phyloP scores from a whole-genome alignment of 2,329 filamentous ascomycete genomes.

The Orbilia quercus region DNA sequence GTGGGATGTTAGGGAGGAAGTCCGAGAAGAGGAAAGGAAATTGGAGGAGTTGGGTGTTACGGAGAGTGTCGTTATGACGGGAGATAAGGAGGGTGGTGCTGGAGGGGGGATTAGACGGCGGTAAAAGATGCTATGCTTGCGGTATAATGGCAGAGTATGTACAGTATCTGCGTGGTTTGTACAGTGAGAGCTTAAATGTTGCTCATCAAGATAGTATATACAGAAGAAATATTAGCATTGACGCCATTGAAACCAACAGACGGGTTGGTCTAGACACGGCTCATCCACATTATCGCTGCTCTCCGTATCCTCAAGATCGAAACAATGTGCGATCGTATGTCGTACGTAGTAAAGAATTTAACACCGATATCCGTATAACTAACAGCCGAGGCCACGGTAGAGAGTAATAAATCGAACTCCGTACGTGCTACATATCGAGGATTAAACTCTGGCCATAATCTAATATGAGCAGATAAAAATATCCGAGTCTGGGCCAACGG shows the following conservation, averaged over 20 bases:
- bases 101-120: slow-evolving; percentile 62
- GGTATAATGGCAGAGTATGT: no score
- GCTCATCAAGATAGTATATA: background rate
- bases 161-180: background rate
- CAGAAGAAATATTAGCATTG: background rate
- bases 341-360: no score
- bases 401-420: no score
- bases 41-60: slow-evolving; percentile 95
- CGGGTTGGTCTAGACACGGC: no score
- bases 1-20: slow-evolving; percentile 98
- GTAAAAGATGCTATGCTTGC: slow-evolving; percentile 55
- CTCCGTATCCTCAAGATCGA: background rate
- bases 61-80: slow-evolving; percentile 88
- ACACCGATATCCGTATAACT: no score
- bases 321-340: no score
- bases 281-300: no score
- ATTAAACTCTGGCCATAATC: no score
- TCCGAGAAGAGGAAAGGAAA: slow-evolving; percentile 90
- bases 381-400: no score
- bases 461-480: no score
- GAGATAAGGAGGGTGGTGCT: slow-evolving; percentile 60
- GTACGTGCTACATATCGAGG: no score
- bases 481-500: no score
- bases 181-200: background rate
- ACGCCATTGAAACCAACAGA: background rate